These are phyloP conservation scores for Lactarius sp. DNA, from an alignment of 768 basidiomycete species.

Conservation along the genomic window DNA sequence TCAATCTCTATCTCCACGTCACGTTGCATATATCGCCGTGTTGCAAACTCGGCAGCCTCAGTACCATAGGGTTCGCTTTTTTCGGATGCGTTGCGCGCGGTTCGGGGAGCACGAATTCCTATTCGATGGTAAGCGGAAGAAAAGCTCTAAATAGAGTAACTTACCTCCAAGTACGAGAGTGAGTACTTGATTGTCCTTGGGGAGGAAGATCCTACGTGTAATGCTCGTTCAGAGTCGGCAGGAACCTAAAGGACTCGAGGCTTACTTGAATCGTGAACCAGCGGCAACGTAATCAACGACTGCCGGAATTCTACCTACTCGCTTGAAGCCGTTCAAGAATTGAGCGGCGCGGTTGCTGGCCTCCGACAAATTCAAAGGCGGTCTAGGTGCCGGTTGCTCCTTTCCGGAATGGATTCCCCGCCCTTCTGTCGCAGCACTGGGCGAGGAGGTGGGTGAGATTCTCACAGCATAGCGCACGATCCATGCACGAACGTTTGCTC, in stretches of 20 bases:
- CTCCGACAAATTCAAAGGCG: slow-evolving; percentile 91
- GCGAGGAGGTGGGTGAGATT: slow-evolving; percentile 16
- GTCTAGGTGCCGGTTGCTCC: slow-evolving; percentile 72
- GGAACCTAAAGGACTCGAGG: slow-evolving; percentile 22
- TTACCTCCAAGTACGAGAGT: slow-evolving; percentile 87
- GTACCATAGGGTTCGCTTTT: slow-evolving; percentile 85
- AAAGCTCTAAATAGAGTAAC: slow-evolving; percentile 15
- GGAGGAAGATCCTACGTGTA: slow-evolving; percentile 61
- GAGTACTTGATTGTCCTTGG: slow-evolving; percentile 88
- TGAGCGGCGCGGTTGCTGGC: slow-evolving; percentile 70
- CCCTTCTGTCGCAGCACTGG: slow-evolving; percentile 68
- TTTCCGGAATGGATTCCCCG: slow-evolving; percentile 92
- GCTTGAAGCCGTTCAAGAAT: slow-evolving; percentile 89
- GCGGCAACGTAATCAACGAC: slow-evolving; percentile 91
- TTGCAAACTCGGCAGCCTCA: slow-evolving; percentile 78
- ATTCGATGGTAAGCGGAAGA: slow-evolving; percentile 7
- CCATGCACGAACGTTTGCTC: slow-evolving; percentile 71
- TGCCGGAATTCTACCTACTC: slow-evolving; percentile 75
- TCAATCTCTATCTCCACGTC: slow-evolving; percentile 94
- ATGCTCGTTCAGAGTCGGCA: background rate
- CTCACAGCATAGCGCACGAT: background rate
- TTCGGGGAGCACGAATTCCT: slow-evolving; percentile 90
- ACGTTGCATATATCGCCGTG: slow-evolving; percentile 83
- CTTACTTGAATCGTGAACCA: slow-evolving; percentile 91
- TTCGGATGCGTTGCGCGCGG: slow-evolving; percentile 73